Evolutionary conservation across 176 grass and related monocot species (phyloP).

Genomic region (Pharus latifolius): DNA sequence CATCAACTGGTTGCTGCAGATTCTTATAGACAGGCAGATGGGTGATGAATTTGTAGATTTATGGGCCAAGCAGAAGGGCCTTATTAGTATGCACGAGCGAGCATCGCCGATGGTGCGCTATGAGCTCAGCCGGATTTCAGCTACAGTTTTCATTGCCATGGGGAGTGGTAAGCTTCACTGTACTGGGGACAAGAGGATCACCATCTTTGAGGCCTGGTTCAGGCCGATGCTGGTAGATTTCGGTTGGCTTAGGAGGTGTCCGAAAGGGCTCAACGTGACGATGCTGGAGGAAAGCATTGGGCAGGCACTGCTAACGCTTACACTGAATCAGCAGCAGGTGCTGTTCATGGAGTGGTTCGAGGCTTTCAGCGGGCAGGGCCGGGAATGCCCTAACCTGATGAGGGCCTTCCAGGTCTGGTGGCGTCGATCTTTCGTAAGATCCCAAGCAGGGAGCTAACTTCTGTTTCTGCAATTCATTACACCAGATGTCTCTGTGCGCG

Average conservation of each 20-base stretch:
- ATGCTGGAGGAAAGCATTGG: conserved; percentile 72
- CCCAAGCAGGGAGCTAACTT: conserved; percentile 21
- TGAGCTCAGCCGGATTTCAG: conserved; percentile 72
- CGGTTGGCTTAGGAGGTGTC: conserved; percentile 61
- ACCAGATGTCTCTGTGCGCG: neutral
- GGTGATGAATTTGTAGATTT: conserved; percentile 67
- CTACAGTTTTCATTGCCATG: conserved; percentile 59
- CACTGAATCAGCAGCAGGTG: conserved; percentile 60
- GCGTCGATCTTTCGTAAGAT: conserved; percentile 73
- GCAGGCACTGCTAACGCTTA: conserved; percentile 61
- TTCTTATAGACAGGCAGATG: conserved; percentile 71
- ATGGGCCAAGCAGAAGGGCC: conserved; percentile 52
- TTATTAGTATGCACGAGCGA: conserved; percentile 37
- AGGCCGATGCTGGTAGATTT: conserved; percentile 78
- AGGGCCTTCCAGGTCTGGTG: conserved; percentile 91
- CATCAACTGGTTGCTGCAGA: conserved; percentile 64
- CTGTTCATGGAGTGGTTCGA: conserved; percentile 80
- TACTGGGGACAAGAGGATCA: conserved; percentile 33
- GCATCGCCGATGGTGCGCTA: conserved; percentile 60
- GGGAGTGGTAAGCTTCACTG: conserved; percentile 66
- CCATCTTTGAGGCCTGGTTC: conserved; percentile 62
- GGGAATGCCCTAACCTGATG: conserved; percentile 76
- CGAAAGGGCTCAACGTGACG: conserved; percentile 59
- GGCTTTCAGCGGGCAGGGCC: conserved; percentile 49
- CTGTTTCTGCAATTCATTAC: neutral